phyloP scores from a whole-genome alignment of 2,329 filamentous ascomycete genomes.

The Xenoacremonium recifei region DNA sequence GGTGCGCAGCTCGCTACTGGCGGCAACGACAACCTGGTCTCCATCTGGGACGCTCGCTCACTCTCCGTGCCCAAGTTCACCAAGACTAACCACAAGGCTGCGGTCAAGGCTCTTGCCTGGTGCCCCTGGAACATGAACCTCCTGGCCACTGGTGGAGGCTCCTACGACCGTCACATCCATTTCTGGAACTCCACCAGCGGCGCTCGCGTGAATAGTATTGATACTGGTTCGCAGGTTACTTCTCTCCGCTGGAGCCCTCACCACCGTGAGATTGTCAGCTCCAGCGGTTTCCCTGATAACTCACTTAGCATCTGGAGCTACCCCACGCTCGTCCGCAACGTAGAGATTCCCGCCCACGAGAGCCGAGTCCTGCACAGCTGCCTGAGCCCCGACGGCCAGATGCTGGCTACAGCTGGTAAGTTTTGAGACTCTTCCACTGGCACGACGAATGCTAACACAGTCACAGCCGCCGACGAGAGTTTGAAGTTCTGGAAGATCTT shows the following conservation, averaged over 20 bases:
- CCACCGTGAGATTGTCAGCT: conserved; percentile 97
- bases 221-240: conserved; percentile 96
- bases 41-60: conserved; percentile 97
- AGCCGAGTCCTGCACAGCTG: conserved; percentile 95
- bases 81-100: conserved; percentile 99
- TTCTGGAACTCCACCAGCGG: conserved; percentile 99
- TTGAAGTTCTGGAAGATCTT: conserved; percentile 99
- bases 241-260: conserved; percentile 94
- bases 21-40: conserved; percentile 98
- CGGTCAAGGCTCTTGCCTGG: conserved; percentile 97
- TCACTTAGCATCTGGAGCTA: conserved; percentile 99
- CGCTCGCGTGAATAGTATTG: conserved; percentile 97
- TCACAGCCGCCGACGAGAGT: conserved; percentile 82
- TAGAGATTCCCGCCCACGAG: conserved; percentile 97
- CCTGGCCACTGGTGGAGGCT: conserved; percentile 92
- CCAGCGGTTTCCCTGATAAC: conserved; percentile 98
- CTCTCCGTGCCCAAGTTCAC: conserved; percentile 95
- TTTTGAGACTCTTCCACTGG: conserved; percentile 4
- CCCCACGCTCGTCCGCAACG: conserved; percentile 92
- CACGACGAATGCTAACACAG: conserved; percentile 8
- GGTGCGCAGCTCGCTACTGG: conserved; percentile 96
- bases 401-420: conserved; percentile 87
- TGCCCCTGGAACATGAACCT: conserved; percentile 99
- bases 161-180: conserved; percentile 96
- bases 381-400: conserved; percentile 95